Conservation (phyloP, 495 filamentous ascomycete genomes). For the Penicillium turbatum region DNA sequence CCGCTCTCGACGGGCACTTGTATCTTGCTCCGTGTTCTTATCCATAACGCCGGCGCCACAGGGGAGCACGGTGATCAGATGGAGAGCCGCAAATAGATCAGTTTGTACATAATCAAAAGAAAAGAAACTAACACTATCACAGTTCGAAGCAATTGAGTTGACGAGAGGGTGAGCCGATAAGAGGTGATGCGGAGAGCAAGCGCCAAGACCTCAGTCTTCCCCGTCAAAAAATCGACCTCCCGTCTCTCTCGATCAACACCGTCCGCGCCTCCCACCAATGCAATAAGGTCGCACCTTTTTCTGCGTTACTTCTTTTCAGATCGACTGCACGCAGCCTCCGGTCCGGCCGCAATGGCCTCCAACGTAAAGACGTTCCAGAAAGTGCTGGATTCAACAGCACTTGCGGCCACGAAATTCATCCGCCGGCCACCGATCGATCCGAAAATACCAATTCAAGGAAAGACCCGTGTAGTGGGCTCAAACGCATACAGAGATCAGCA, state of each 20-base stretch:
- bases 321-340: constrained; percentile 9
- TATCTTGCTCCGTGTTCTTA: constrained; percentile 20
- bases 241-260: constrained; percentile 16
- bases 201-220: constrained; percentile 26
- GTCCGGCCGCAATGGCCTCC: constrained; percentile 43
- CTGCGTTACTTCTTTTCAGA: not conserved
- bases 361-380: constrained; percentile 35
- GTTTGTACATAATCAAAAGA: constrained; percentile 5
- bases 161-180: constrained; percentile 7
- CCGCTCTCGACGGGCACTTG: constrained; percentile 19
- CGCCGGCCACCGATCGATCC: constrained; percentile 40
- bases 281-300: constrained; percentile 6
- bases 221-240: constrained; percentile 35
- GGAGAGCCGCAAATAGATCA: not conserved
- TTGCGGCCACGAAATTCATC: constrained; percentile 39
- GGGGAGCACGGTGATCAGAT: constrained; percentile 3
- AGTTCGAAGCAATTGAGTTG: constrained; percentile 7
- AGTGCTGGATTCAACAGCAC: constrained; percentile 45
- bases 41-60: constrained; percentile 6
- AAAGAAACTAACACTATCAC: not conserved
- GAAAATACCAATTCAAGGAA: constrained; percentile 38
- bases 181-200: constrained; percentile 30
- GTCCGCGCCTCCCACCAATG: constrained; percentile 13
- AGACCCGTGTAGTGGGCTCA: constrained; percentile 31
- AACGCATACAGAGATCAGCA: constrained; percentile 42